Evolutionary conservation across 495 filamentous ascomycete species (phyloP).

Genomic region (Rostrohypoxylon terebratum): DNA sequence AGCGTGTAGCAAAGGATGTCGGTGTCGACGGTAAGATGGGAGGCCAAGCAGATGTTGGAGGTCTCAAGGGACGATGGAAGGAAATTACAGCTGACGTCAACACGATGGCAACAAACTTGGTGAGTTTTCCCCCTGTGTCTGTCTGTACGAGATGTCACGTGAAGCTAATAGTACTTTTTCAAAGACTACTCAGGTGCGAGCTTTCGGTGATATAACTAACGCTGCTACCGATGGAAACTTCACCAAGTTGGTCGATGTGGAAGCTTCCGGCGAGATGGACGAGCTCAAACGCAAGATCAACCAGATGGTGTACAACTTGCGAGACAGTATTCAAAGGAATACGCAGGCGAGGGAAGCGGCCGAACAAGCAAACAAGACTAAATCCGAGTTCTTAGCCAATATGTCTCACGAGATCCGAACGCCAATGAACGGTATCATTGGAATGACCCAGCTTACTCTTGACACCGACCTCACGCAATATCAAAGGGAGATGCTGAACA

Average conservation of each 20-base stretch:
- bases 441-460: constrained; percentile 96
- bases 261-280: constrained; percentile 99
- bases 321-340: constrained; percentile 97
- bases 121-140: constrained; percentile 40
- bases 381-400: constrained; percentile 98
- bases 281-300: constrained; percentile 99
- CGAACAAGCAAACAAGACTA: constrained; percentile 97
- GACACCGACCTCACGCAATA: constrained; percentile 96
- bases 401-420: constrained; percentile 99
- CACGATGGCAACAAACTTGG: constrained; percentile 96
- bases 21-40: constrained; percentile 99
- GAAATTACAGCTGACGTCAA: constrained; percentile 98
- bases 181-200: constrained; percentile 92
- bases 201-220: constrained; percentile 97
- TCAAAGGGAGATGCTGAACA: constrained; percentile 98
- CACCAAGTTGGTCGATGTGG: constrained; percentile 96
- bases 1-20: constrained; percentile 95
- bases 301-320: constrained; percentile 95
- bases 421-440: constrained; percentile 89
- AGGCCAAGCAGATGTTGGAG: constrained; percentile 94
- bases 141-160: background rate
- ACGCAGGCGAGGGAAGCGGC: constrained; percentile 96
- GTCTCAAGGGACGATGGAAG: constrained; percentile 95
- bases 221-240: constrained; percentile 97
- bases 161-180: constrained; percentile 13